These are phyloP conservation scores for Raffaelea arxii DNA, from an alignment of 2,329 filamentous ascomycete species.

Conservation along the genomic window DNA sequence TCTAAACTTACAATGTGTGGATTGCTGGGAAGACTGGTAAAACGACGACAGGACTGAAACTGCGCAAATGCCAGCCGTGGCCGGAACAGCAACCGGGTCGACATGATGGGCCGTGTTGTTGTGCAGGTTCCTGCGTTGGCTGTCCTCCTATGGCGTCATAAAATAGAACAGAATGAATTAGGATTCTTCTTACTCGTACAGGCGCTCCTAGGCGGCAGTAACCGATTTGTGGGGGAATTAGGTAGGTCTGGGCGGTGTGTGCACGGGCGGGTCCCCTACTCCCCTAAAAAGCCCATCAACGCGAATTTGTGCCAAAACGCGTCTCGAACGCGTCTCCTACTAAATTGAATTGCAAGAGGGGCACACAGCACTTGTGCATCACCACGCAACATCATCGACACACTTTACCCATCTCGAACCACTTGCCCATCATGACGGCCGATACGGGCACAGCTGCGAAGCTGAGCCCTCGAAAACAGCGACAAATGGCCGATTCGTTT, in stretches of 20 bases:
- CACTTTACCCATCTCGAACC: no score
- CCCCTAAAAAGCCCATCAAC: not conserved
- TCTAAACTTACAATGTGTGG: conserved; percentile 35
- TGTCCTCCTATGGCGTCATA: conserved; percentile 10
- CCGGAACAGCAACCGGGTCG: conserved; percentile 16
- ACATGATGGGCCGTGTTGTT: no score
- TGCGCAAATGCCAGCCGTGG: conserved; percentile 12
- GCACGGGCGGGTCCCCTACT: not conserved
- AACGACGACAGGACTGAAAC: conserved; percentile 17
- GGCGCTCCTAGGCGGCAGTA: no score
- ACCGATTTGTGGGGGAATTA: no score
- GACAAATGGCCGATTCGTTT: conserved; percentile 23
- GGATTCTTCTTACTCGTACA: no score
- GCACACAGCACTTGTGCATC: no score
- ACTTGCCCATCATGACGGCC: conserved; percentile 16
- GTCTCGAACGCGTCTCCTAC: conserved; percentile 10
- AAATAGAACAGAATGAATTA: conserved; percentile 3
- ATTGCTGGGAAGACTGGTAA: conserved; percentile 41
- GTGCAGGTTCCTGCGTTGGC: no score
- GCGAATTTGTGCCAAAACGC: conserved; percentile 4
- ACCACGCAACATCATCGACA: no score
- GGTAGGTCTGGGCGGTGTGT: conserved; percentile 8
- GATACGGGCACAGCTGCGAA: conserved; percentile 10
- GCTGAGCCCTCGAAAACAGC: conserved; percentile 17
- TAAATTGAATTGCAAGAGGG: not conserved